Evolutionary conservation across 371 early-diverging fungal species (phyloP).

Genomic region (Batkoa obscura): DNA sequence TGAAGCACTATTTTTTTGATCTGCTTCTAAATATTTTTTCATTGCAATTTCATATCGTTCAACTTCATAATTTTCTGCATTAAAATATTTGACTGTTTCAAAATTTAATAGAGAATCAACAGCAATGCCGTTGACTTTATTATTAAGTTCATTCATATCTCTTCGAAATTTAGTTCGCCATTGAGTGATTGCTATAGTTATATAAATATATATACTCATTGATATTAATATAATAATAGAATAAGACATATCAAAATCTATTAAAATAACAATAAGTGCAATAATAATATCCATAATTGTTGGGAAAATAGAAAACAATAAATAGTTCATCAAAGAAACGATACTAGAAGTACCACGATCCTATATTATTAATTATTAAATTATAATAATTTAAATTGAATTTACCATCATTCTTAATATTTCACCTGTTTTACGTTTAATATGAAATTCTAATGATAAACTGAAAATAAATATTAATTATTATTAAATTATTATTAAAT

Average conservation of each 20-base stretch:
- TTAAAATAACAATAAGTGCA: constrained; percentile 51
- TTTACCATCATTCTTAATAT: constrained; percentile 45
- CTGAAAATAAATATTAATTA: constrained; percentile 1
- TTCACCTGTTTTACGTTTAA: constrained; percentile 86
- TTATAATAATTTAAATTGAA: not conserved
- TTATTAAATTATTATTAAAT: no score
- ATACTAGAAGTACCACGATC: constrained; percentile 75
- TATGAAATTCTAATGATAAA: constrained; percentile 67
- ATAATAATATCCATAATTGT: constrained; percentile 67
- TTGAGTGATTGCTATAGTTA: constrained; percentile 71
- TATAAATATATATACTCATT: constrained; percentile 68
- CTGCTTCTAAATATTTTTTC: constrained; percentile 58
- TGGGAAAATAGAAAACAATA: constrained; percentile 81
- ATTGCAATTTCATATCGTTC: constrained; percentile 61
- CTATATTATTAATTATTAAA: constrained; percentile 15
- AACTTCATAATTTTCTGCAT: constrained; percentile 59
- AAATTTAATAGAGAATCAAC: constrained; percentile 89
- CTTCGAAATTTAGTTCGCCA: constrained; percentile 78
- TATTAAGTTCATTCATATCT: constrained; percentile 49
- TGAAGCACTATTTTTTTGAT: constrained; percentile 43
- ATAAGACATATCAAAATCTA: constrained; percentile 50
- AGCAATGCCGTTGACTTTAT: constrained; percentile 45
- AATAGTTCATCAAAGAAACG: constrained; percentile 52
- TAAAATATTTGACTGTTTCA: constrained; percentile 88
- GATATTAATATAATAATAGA: constrained; percentile 69